Evolutionary conservation across 352 stramenopile species (phyloP), one percentile per base, ranked within the genome.

Genomic region (Lagenidium giganteum): DNA sequence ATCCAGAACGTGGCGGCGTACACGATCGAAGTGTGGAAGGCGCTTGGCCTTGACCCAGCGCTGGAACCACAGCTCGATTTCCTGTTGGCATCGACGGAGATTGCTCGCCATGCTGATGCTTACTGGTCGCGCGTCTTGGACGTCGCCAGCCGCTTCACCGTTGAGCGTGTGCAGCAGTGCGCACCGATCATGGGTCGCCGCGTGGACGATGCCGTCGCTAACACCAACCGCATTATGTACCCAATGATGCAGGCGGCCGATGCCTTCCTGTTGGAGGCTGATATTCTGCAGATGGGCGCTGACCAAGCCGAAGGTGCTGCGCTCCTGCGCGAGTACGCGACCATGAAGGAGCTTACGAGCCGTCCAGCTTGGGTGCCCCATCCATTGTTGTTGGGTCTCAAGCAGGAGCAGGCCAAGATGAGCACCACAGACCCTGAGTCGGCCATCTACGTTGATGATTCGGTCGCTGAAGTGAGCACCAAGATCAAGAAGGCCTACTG

Each of bases 401-500:
- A 99, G 72, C 94, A 98, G 62, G 97, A 97, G 13, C 96, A 99
- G 76, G 88, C 96, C 61, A 99, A 99, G 81, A 99, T 99, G 97
- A 97, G 75, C 60, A 99, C 98, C 67, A 97, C 87, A 36, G 95
- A 99, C 84, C 90, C 96, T 11, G 95, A 98, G 70, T 97, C 81
- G 33, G 88, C 89, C 23, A 97, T 99, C 52, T 99, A 99, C 67
- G 96, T 99, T 75, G 96, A 99, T 61, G 95, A 98, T 73, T 87
- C 84, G 13, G 67, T 66, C 13, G 87, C 91, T 5, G 92, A 98
- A 55, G 87, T 98, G 39, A 97, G 97, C 64, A 83, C 78, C 45
- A 99, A 99, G 71, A 96, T 99, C 61, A 99, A 99, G 67, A 99
- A 98, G 67, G 95, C 96, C 8, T 99, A 97, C 64, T 99, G 97